These are phyloP conservation scores for Stemphylium lycopersici DNA, from an alignment of 2,329 filamentous ascomycete species.

Conservation along the genomic window DNA sequence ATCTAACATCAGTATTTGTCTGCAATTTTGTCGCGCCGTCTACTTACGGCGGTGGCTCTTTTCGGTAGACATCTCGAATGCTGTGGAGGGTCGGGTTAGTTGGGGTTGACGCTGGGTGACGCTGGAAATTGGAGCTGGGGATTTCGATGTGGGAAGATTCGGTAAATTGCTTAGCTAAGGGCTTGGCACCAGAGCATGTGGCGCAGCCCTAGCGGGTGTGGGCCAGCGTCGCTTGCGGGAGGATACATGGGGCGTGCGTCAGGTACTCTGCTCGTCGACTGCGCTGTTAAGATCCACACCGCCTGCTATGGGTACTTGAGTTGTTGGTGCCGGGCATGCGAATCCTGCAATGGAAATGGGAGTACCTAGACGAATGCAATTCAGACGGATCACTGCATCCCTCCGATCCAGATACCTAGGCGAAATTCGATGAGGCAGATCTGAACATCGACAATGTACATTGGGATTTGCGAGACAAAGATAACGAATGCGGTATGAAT, in stretches of 20 bases:
- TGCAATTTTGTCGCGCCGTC: background rate
- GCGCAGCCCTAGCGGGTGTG: background rate
- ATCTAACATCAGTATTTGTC: background rate
- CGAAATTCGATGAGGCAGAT: no score
- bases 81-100: conserved; percentile 4
- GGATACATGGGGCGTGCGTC: background rate
- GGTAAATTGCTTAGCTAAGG: conserved; percentile 13
- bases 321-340: no score
- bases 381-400: no score
- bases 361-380: no score
- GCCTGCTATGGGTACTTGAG: background rate
- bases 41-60: conserved; percentile 19
- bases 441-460: no score
- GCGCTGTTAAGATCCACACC: background rate
- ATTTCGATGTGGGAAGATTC: conserved; percentile 12
- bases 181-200: background rate
- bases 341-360: no score
- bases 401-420: no score
- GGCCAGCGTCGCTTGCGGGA: background rate
- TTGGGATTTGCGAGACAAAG: no score
- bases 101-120: background rate
- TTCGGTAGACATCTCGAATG: conserved; percentile 14
- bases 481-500: no score
- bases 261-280: background rate
- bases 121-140: conserved; percentile 7